These are phyloP conservation scores for Didymella sp. DNA, from an alignment of 2,329 filamentous ascomycete genomes.

Conservation along the genomic window DNA sequence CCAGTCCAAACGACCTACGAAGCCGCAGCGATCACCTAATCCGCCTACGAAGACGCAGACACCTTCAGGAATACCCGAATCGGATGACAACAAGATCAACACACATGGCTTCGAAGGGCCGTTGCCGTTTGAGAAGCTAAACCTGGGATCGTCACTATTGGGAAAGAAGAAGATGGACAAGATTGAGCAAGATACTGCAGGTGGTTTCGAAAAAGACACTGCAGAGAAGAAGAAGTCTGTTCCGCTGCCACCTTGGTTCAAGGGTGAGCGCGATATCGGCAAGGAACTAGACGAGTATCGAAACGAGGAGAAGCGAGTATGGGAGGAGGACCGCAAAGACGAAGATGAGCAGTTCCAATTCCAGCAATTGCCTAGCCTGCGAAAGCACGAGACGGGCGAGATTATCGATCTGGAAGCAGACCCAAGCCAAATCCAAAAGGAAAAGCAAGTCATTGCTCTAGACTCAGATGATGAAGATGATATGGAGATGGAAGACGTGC, in stretches of 20 bases:
- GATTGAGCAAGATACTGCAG: constrained; percentile 62
- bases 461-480: constrained; percentile 65
- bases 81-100: constrained; percentile 51
- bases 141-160: constrained; percentile 69
- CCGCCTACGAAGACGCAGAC: constrained; percentile 19
- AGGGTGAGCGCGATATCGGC: constrained; percentile 58
- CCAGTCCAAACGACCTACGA: constrained; percentile 52
- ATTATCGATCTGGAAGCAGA: constrained; percentile 57
- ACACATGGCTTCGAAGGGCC: constrained; percentile 74
- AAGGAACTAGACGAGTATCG: constrained; percentile 63
- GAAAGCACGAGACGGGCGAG: constrained; percentile 61
- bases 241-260: constrained; percentile 80
- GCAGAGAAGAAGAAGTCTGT: constrained; percentile 55
- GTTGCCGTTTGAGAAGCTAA: constrained; percentile 83
- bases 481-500: constrained; percentile 44
- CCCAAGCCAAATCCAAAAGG: constrained; percentile 52
- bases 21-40: constrained; percentile 45
- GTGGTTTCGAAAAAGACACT: constrained; percentile 68
- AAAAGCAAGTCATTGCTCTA: constrained; percentile 65
- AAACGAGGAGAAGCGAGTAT: constrained; percentile 53
- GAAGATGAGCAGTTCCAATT: constrained; percentile 67
- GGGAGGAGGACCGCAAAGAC: constrained; percentile 65
- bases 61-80: constrained; percentile 36
- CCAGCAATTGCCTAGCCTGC: constrained; percentile 64
- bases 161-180: constrained; percentile 62